Evolutionary conservation across 176 grass and related monocot species (phyloP).

Genomic region (Thalia dealbata): DNA sequence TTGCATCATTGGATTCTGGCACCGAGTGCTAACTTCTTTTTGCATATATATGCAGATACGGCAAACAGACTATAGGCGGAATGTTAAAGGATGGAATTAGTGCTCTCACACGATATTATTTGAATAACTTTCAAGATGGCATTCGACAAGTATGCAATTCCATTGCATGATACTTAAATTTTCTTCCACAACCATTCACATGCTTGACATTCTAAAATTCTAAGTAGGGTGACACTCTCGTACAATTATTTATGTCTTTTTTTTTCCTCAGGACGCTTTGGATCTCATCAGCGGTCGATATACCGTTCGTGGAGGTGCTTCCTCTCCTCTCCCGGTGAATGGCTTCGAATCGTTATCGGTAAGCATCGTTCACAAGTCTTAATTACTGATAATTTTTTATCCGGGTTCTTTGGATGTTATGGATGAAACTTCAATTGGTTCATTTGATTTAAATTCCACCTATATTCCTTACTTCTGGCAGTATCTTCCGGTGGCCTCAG

Average conservation of each 20-base stretch:
- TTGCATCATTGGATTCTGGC: slow-evolving; percentile 1
- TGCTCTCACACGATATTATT: slow-evolving; percentile 93
- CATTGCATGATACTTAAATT: neutral
- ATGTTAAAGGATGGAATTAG: slow-evolving; percentile 88
- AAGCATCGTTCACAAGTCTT: neutral
- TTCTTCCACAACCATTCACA: neutral
- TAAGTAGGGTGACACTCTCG: neutral
- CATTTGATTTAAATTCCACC: neutral
- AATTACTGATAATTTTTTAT: neutral
- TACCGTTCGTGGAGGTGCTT: slow-evolving; percentile 44
- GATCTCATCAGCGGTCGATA: slow-evolving; percentile 82
- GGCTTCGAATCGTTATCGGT: slow-evolving; percentile 69
- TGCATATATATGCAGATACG: slow-evolving; percentile 49
- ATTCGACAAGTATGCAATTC: slow-evolving; percentile 58
- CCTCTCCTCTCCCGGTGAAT: slow-evolving; percentile 59
- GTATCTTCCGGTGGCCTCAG: slow-evolving; percentile 84
- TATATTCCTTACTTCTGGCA: slow-evolving; percentile 18
- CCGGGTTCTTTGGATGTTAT: too few species aligned
- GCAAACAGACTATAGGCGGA: slow-evolving; percentile 87
- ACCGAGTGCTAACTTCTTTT: slow-evolving; percentile 11
- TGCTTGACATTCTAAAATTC: neutral
- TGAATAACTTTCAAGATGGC: slow-evolving; percentile 99
- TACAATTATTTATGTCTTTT: slow-evolving; percentile 22
- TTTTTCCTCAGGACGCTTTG: slow-evolving; percentile 66
- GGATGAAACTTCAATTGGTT: neutral